Conservation (phyloP, 768 basidiomycete species). For the Hericium rajendrae region DNA sequence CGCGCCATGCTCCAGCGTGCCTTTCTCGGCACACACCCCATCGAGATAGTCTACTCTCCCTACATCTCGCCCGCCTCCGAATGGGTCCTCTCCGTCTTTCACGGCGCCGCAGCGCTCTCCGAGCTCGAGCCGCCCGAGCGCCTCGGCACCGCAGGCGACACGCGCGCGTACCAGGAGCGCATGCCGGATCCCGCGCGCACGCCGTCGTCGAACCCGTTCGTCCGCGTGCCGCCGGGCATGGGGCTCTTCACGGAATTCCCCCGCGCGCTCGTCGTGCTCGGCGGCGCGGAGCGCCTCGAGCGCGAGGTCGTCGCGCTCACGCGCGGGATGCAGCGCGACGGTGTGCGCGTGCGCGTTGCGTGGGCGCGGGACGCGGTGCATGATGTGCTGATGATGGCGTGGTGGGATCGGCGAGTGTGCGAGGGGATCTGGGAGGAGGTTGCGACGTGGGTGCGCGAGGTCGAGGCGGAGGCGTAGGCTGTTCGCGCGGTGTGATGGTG, state of each 20-base stretch:
- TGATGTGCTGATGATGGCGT: constrained; percentile 11
- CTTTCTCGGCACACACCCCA: constrained; percentile 36
- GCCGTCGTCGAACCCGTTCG: constrained; percentile 16
- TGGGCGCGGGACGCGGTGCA: constrained; percentile 15
- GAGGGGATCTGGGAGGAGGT: constrained; percentile 14
- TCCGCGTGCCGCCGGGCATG: constrained; percentile 24
- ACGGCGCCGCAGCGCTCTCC: constrained; percentile 17
- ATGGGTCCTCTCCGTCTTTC: constrained; percentile 24
- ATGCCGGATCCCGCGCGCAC: background rate
- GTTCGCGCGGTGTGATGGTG: too few species aligned
- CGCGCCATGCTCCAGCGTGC: constrained; percentile 42
- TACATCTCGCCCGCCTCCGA: constrained; percentile 26
- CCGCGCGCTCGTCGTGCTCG: constrained; percentile 33
- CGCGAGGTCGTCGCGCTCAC: constrained; percentile 29
- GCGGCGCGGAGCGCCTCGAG: constrained; percentile 43
- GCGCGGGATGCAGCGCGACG: constrained; percentile 11
- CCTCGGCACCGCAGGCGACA: constrained; percentile 19
- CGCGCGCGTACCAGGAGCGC: constrained; percentile 11
- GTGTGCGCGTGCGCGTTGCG: constrained; percentile 14
- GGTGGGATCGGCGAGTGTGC: constrained; percentile 12
- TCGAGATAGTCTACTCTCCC: constrained; percentile 25
- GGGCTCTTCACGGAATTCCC: constrained; percentile 39
- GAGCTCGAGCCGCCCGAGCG: constrained; percentile 18
- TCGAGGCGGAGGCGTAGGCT: background rate
- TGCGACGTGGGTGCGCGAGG: constrained; percentile 7